Percentiles rank a stretch among this genome's conserved stretches.
Conservation (phyloP, 2,329 filamentous ascomycete species). For the Exophiala viscosa region DNA sequence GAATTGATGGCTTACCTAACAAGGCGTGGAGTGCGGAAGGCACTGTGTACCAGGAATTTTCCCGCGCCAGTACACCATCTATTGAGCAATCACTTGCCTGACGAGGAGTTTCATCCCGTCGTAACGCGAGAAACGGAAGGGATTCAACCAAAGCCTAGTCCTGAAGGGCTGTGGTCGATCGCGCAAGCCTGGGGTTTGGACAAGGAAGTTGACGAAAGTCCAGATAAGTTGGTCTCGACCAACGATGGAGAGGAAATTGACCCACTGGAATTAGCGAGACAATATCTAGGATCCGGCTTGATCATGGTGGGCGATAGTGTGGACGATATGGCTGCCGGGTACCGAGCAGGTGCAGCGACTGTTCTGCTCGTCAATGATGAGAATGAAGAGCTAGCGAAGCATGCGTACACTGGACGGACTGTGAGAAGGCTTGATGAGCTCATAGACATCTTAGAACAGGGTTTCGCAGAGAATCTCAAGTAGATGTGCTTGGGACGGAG, state of each 20-base stretch:
- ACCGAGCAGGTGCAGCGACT: slow-evolving; percentile 78
- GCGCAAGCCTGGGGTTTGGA: slow-evolving; percentile 25
- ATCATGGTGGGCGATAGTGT: slow-evolving; percentile 65
- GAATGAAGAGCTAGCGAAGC: slow-evolving; percentile 66
- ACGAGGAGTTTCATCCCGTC: slow-evolving; percentile 24
- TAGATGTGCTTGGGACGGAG: background rate
- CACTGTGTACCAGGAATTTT: slow-evolving; percentile 92
- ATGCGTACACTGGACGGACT: slow-evolving; percentile 73
- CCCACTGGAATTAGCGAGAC: slow-evolving; percentile 49
- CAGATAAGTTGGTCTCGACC: background rate
- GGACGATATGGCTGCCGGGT: slow-evolving; percentile 89
- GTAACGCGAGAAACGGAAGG: slow-evolving; percentile 28
- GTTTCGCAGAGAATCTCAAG: slow-evolving; percentile 56
- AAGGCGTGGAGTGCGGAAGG: slow-evolving; percentile 59
- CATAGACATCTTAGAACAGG: slow-evolving; percentile 68
- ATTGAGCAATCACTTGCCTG: slow-evolving; percentile 23
- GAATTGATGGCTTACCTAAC: slow-evolving; percentile 81
- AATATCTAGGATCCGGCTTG: slow-evolving; percentile 17
- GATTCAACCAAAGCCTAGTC: slow-evolving; percentile 26
- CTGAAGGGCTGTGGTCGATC: slow-evolving; percentile 27
- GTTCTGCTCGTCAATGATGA: slow-evolving; percentile 82
- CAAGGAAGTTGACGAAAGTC: slow-evolving; percentile 1
- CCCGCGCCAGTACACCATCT: slow-evolving; percentile 53
- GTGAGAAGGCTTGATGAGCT: slow-evolving; percentile 72
- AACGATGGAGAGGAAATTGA: background rate